Conservation (phyloP, 345 rosid species). For the Melaleuca quinquenervia region DNA sequence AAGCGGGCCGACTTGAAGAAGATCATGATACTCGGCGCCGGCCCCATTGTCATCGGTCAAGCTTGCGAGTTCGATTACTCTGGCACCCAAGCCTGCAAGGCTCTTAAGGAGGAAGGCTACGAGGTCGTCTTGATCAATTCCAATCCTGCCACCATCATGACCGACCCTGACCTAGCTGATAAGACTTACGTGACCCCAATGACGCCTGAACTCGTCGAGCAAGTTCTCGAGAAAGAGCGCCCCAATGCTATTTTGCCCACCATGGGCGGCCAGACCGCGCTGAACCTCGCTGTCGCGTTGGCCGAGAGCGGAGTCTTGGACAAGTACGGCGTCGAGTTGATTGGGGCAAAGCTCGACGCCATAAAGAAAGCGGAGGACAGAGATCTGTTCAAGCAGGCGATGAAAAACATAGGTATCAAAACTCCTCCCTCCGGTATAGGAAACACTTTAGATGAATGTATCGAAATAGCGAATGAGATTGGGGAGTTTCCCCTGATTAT, state of each 20-base stretch:
- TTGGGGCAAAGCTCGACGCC: conserved; percentile 90
- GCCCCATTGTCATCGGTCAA: conserved; percentile 96
- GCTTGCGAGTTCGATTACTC: conserved; percentile 99
- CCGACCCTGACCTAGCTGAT: conserved; percentile 88
- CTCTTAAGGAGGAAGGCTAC: conserved; percentile 82
- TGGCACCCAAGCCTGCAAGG: conserved; percentile 95
- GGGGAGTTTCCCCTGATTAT: conserved; percentile 96
- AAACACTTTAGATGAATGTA: conserved; percentile 73
- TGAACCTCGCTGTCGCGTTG: conserved; percentile 85
- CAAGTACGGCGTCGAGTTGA: conserved; percentile 68
- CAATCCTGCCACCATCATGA: conserved; percentile 98
- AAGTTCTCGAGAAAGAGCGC: conserved; percentile 68
- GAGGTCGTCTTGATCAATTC: conserved; percentile 81
- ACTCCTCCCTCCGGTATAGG: conserved; percentile 95
- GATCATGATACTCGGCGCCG: conserved; percentile 91
- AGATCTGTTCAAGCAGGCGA: conserved; percentile 78
- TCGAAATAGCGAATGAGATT: conserved; percentile 54
- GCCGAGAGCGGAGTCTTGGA: conserved; percentile 75
- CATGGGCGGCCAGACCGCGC: conserved; percentile 97
- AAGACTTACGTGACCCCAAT: conserved; percentile 82
- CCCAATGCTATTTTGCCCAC: conserved; percentile 90
- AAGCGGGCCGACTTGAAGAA: conserved; percentile 82
- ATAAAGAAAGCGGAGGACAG: conserved; percentile 93
- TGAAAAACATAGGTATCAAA: conserved; percentile 74
- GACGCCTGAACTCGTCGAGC: conserved; percentile 87